A percentile compares a stretch with the other conserved stretches of the same genome.
These are phyloP conservation scores for Aspergillaceae sp. DNA, from an alignment of 2,329 filamentous ascomycete species.

Conservation along the genomic window DNA sequence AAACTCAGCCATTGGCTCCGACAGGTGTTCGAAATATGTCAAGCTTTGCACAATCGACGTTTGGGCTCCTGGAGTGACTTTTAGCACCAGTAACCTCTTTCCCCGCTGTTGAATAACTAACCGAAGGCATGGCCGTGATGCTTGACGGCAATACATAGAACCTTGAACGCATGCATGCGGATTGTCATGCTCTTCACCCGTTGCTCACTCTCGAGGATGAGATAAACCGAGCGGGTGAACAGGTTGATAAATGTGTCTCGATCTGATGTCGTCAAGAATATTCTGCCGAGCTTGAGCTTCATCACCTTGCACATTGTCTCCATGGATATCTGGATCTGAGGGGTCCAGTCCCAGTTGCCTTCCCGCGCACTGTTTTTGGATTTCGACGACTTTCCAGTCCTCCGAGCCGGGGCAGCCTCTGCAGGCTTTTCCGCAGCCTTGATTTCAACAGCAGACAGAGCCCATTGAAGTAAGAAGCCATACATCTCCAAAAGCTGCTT, in stretches of 20 bases:
- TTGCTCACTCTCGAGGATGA: constrained; percentile 88
- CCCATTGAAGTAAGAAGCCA: constrained; percentile 90
- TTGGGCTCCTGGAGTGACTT: constrained; percentile 60
- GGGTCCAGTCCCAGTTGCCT: constrained; percentile 76
- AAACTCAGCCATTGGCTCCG: constrained; percentile 98
- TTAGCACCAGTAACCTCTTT: neutral
- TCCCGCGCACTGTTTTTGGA: constrained; percentile 57
- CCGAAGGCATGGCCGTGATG: constrained; percentile 95
- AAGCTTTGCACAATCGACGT: constrained; percentile 96
- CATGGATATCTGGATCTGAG: constrained; percentile 78
- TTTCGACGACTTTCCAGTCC: constrained; percentile 64
- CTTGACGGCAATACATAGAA: constrained; percentile 91
- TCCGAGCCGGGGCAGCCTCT: constrained; percentile 58
- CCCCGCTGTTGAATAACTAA: constrained; percentile 31
- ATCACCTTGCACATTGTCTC: constrained; percentile 95
- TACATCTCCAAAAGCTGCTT: constrained; percentile 90
- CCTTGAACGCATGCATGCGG: constrained; percentile 95
- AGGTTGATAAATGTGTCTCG: constrained; percentile 89
- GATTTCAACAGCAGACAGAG: constrained; percentile 84
- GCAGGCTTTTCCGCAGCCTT: constrained; percentile 87
- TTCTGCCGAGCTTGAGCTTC: constrained; percentile 81
- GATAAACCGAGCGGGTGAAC: constrained; percentile 85
- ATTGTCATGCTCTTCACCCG: constrained; percentile 81
- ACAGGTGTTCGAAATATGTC: constrained; percentile 97
- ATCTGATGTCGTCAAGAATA: constrained; percentile 94